phyloP scores from a whole-genome alignment of 371 early-diverging fungal species.

The Sporodiniella umbellata region DNA sequence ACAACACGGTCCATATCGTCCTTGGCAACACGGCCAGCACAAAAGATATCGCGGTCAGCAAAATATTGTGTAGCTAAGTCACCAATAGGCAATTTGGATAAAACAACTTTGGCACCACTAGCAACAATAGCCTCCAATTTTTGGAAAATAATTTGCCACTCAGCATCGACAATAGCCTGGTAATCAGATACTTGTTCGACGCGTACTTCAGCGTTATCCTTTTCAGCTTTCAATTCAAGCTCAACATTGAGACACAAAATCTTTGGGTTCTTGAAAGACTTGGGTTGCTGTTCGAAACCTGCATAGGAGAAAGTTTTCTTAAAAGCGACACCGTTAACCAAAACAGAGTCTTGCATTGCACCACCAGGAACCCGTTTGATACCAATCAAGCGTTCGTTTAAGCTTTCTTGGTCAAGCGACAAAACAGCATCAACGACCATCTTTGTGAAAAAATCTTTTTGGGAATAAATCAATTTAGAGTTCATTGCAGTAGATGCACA shows the following conservation, averaged over 20 bases:
- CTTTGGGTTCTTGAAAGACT: constrained; percentile 93
- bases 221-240: constrained; percentile 99
- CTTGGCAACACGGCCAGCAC: constrained; percentile 97
- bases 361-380: constrained; percentile 99
- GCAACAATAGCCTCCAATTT: constrained; percentile 97
- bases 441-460: constrained; percentile 97
- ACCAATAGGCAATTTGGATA: constrained; percentile 98
- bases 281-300: constrained; percentile 99
- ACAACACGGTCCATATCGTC: constrained; percentile 94
- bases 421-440: constrained; percentile 99
- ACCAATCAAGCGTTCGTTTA: constrained; percentile 95
- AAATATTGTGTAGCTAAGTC: constrained; percentile 99
- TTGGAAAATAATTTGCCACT: constrained; percentile 99
- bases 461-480: constrained; percentile 97
- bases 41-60: constrained; percentile 99
- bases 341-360: constrained; percentile 96
- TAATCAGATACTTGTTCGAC: constrained; percentile 97
- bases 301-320: constrained; percentile 99
- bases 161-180: constrained; percentile 99
- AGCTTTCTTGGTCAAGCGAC: constrained; percentile 86
- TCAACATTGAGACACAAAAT: constrained; percentile 97
- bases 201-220: constrained; percentile 99
- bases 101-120: constrained; percentile 99
- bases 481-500: constrained; percentile 99
- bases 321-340: constrained; percentile 98